Conservation (phyloP, 768 basidiomycete genomes). For the Agaricus subrufescens region DNA sequence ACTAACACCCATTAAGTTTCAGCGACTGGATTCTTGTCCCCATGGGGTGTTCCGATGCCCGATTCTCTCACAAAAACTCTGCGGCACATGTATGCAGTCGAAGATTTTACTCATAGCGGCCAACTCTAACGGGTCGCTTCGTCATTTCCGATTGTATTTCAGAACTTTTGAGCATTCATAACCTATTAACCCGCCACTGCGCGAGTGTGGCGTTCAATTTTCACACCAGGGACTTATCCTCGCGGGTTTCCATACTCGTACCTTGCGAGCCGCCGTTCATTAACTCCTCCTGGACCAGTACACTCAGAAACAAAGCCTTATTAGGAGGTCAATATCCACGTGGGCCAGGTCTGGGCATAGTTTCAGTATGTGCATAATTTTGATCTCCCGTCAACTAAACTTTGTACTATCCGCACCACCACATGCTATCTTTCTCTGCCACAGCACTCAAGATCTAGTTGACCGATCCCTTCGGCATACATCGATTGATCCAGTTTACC, state of each 20-base stretch:
- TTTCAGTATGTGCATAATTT: conserved; percentile 49
- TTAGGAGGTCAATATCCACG: conserved; percentile 69
- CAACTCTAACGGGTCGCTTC: conserved; percentile 45
- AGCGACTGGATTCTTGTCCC: no score
- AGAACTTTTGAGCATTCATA: conserved; percentile 22
- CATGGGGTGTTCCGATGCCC: no score
- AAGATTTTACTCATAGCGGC: conserved; percentile 30
- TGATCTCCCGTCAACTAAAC: neutral
- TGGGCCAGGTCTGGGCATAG: conserved; percentile 80
- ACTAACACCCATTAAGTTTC: no score
- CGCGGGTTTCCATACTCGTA: conserved; percentile 78
- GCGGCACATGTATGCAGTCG: no score
- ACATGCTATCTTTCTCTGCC: conserved; percentile 53
- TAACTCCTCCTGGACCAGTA: conserved; percentile 53
- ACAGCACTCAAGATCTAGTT: conserved; percentile 63
- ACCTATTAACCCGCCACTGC: neutral
- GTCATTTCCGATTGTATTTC: conserved; percentile 33
- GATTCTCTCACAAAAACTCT: no score
- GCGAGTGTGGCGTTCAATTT: conserved; percentile 57
- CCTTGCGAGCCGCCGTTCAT: conserved; percentile 54
- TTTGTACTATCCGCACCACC: conserved; percentile 70
- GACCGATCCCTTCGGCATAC: conserved; percentile 62
- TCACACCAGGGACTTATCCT: conserved; percentile 80
- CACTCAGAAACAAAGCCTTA: conserved; percentile 39
- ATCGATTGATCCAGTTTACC: conserved; percentile 72